Conservation (phyloP, 1,284 basidiomycete species). For the Ceratobasidium sp. region DNA sequence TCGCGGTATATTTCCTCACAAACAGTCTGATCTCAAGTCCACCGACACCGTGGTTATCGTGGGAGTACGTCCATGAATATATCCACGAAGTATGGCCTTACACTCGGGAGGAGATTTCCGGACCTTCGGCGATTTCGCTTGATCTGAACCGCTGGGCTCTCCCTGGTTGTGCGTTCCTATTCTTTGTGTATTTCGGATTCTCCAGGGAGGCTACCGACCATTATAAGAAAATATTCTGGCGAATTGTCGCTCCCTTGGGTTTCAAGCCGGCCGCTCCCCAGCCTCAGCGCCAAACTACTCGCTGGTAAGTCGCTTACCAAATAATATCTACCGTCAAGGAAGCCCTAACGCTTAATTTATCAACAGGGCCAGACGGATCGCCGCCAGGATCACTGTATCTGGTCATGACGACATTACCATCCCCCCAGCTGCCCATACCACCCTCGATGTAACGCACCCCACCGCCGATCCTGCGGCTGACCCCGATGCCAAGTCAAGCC, state of each 20-base stretch:
- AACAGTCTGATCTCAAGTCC: slow-evolving; percentile 53
- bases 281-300: neutral
- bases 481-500: neutral
- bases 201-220: slow-evolving; percentile 33
- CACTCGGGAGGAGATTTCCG: slow-evolving; percentile 32
- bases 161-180: slow-evolving; percentile 30
- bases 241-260: neutral
- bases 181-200: slow-evolving; percentile 46
- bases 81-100: slow-evolving; percentile 58
- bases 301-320: neutral
- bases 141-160: slow-evolving; percentile 31
- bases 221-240: slow-evolving; percentile 25
- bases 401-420: neutral
- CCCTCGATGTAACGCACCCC: neutral
- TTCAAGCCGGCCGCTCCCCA: neutral
- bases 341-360: neutral
- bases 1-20: slow-evolving; percentile 59
- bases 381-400: neutral
- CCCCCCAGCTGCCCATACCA: neutral
- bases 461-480: neutral
- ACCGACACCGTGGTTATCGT: slow-evolving; percentile 63
- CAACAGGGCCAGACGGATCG: neutral
- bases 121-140: neutral
- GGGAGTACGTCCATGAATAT: slow-evolving; percentile 65
- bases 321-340: neutral